Evolutionary conservation across 2,329 filamentous ascomycete species (phyloP).

Genomic region (Aureobasidium namibiae): DNA sequence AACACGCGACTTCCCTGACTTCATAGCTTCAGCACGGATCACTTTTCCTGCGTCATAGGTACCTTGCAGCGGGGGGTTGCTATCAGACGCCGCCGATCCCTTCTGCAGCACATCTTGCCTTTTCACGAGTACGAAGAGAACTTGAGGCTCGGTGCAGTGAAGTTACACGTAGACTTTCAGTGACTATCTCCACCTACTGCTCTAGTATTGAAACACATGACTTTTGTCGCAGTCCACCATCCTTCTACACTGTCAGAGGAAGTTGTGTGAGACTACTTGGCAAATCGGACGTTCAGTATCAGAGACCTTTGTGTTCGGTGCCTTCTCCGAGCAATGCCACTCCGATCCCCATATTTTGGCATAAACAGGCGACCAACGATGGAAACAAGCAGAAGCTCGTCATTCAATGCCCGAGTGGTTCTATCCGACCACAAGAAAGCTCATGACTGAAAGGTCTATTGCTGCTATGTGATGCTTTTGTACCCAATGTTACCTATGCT

Average conservation of each 20-base stretch:
- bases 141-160: no score
- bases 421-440: background rate
- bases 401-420: background rate
- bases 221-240: no score
- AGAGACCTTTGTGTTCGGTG: background rate
- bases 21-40: constrained; percentile 6
- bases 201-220: no score
- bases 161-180: no score
- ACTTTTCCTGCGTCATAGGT: background rate
- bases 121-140: background rate
- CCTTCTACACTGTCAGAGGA: no score
- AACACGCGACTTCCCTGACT: constrained; percentile 10
- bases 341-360: background rate
- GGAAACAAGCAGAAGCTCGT: background rate
- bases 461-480: background rate
- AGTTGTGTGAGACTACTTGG: no score
- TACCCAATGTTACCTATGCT: background rate
- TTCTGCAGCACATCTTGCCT: background rate
- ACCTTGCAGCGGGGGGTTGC: background rate
- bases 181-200: no score
- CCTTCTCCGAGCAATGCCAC: background rate
- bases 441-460: background rate
- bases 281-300: background rate
- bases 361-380: constrained; percentile 3
- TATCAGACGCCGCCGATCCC: background rate